These are phyloP conservation scores for Vitis rotundifolia DNA, from an alignment of 164 flowering plant species.

Conservation along the genomic window DNA sequence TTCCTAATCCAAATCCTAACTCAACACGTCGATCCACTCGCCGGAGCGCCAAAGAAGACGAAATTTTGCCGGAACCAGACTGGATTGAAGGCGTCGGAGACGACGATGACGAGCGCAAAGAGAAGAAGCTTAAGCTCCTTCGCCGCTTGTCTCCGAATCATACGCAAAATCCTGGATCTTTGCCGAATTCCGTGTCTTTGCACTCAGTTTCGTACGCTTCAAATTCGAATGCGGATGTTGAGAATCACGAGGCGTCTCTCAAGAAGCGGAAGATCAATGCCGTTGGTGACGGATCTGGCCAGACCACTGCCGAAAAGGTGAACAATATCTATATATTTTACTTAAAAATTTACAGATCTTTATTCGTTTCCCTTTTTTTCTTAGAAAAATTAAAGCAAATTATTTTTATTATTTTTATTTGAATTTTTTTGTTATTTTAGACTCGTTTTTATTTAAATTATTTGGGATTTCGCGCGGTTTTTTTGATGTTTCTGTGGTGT, in stretches of 20 bases:
- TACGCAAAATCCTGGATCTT: conserved; percentile 8
- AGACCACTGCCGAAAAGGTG: conserved; percentile 24
- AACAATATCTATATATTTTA: conserved; percentile 2
- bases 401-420: not conserved
- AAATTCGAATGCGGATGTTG: conserved; percentile 25
- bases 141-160: conserved; percentile 30
- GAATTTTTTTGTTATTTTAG: not conserved
- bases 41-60: conserved; percentile 32
- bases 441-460: not conserved
- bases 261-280: conserved; percentile 29
- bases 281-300: conserved; percentile 31
- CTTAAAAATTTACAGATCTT: conserved; percentile 1
- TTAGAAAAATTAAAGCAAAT: not conserved
- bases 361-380: not conserved
- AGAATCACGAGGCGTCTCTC: conserved; percentile 24
- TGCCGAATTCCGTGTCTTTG: conserved; percentile 7
- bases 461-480: conserved; percentile 33
- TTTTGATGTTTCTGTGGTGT: conserved; percentile 9
- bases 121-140: conserved; percentile 61
- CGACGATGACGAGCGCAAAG: conserved; percentile 50
- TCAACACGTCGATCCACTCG: conserved; percentile 45
- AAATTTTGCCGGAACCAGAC: not conserved
- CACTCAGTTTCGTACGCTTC: conserved; percentile 18
- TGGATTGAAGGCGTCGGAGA: conserved; percentile 25
- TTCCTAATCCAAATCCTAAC: conserved; percentile 19